Conservation (phyloP, 228 moss, liverwort and hornwort genomes). For the Sphagnum fallax region DNA sequence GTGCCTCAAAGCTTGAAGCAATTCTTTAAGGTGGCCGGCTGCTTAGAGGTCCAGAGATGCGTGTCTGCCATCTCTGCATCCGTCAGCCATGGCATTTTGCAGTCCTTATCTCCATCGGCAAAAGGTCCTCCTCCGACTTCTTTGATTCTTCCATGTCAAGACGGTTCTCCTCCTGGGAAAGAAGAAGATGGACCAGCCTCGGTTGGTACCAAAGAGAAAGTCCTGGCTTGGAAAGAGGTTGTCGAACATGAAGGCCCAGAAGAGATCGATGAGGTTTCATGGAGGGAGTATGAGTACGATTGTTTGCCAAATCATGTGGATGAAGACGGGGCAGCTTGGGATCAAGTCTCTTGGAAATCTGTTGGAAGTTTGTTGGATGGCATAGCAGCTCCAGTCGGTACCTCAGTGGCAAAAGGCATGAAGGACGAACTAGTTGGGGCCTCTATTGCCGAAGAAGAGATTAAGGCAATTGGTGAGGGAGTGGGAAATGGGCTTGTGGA, state of each 20-base stretch:
- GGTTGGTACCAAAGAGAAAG: not conserved
- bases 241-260: slow-evolving; percentile 17
- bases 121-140: too few species aligned
- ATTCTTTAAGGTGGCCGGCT: slow-evolving; percentile 63
- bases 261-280: slow-evolving; percentile 2
- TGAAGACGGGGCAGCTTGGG: slow-evolving; percentile 21
- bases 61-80: slow-evolving; percentile 47
- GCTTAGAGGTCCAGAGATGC: slow-evolving; percentile 53
- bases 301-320: not conserved
- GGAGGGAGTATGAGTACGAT: not conserved
- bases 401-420: slow-evolving; percentile 26
- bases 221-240: slow-evolving; percentile 6
- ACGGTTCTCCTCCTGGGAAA: slow-evolving; percentile 10
- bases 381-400: slow-evolving; percentile 33
- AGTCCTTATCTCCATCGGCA: slow-evolving; percentile 10
- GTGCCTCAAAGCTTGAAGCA: slow-evolving; percentile 74
- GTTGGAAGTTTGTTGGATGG: slow-evolving; percentile 28
- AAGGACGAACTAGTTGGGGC: slow-evolving; percentile 20
- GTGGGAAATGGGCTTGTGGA: slow-evolving; percentile 29
- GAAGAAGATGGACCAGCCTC: not conserved
- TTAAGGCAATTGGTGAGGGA: slow-evolving; percentile 10
- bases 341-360: slow-evolving; percentile 25
- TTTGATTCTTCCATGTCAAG: slow-evolving; percentile 12
- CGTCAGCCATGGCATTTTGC: slow-evolving; percentile 61
- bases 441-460: slow-evolving; percentile 1